Evolutionary conservation across 371 early-diverging fungal species (phyloP), one percentile per base, ranked within the genome.

Genomic region (Edhazardia aedis): DNA sequence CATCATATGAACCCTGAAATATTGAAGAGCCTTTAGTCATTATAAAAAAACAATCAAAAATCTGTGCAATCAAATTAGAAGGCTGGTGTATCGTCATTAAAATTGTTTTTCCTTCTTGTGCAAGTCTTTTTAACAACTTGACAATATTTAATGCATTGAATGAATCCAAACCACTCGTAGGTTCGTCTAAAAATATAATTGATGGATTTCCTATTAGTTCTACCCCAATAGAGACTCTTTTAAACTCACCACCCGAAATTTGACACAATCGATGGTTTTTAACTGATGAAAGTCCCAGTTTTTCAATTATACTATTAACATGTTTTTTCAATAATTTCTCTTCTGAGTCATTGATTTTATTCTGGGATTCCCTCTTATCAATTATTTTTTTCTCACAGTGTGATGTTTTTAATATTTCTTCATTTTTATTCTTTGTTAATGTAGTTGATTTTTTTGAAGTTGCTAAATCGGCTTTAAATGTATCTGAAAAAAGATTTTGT

Each of bases 91-190:
- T 59, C 1, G 64, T 56, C 1, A 60, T 46, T 46, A 57, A 58
- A 1, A 79, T 77, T 11, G 80, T 77, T 49, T 75, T 77, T 26
- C 79, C 69, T 25, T 74, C 54, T 4, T 77, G 60, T 6, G 79
- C 78, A 63, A 78, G 70, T 38, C 80, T 76, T 45, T 80, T 75
- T 0, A 83, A 66, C 2, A 78, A 76, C 27, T 77, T 72, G 24
- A 78, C 72, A 53, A 80, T 80, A 62, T 82, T 82, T 0, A 82
- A 72, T 14, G 88, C 85, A 18, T 82, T 83, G 29, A 83, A 79
- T 9, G 84, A 78, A 70, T 90, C 91, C 19, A 90, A 72, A 51
- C 88, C 87, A 55, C 80, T 78, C 0, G 83, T 84, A 7, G 82
- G 79, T 26, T 82, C 84, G 58, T 87, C 86, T 76, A 84, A 80